Conservation (phyloP, 805 yeast genomes). For the Candida rishiriensis region DNA sequence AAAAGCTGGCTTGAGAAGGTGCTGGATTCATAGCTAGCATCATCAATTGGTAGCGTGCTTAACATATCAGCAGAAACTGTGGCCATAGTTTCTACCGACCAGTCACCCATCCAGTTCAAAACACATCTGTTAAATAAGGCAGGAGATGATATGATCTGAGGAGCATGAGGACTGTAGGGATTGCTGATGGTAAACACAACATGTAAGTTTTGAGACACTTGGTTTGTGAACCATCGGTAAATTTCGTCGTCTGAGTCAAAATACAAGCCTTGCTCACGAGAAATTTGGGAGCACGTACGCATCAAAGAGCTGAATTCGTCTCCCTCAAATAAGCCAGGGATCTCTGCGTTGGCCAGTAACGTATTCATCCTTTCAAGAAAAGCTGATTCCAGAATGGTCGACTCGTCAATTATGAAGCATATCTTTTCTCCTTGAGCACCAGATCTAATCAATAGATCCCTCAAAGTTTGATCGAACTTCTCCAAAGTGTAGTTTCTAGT, state of each 20-base stretch:
- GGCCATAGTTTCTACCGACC: conserved; percentile 51
- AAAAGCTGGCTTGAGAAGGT: conserved; percentile 12
- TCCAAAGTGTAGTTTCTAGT: conserved; percentile 46
- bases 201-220: conserved; percentile 69
- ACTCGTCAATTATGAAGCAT: conserved; percentile 78
- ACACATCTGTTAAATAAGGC: conserved; percentile 90
- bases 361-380: conserved; percentile 92
- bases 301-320: conserved; percentile 58
- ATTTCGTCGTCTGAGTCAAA: conserved; percentile 68
- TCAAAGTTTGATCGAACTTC: conserved; percentile 66
- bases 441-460: conserved; percentile 45
- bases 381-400: conserved; percentile 67
- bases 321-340: conserved; percentile 82
- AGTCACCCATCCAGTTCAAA: conserved; percentile 82
- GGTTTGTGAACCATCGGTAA: conserved; percentile 67
- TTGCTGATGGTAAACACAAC: conserved; percentile 75
- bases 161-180: conserved; percentile 31
- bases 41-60: conserved; percentile 46
- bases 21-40: conserved; percentile 37
- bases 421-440: conserved; percentile 55
- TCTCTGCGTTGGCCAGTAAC: conserved; percentile 85
- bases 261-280: conserved; percentile 54
- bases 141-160: conserved; percentile 68
- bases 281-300: conserved; percentile 49
- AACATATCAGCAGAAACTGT: conserved; percentile 41